Conservation (phyloP, 495 filamentous ascomycete genomes). For the Daldinia caldariorum region DNA sequence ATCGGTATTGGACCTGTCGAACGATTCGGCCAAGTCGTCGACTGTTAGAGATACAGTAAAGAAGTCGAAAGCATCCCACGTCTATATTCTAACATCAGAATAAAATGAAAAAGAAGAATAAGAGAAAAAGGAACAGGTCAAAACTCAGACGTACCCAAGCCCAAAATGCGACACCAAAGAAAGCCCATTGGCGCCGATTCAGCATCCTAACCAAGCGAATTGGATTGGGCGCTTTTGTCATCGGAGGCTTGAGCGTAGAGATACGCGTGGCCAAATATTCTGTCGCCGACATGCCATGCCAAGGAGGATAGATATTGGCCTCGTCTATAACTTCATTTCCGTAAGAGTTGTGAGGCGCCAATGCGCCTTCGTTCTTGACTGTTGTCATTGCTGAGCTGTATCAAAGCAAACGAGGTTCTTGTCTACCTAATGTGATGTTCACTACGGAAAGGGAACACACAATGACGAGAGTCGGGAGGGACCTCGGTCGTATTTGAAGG, state of each 20-base stretch:
- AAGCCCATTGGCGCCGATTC: constrained; percentile 82
- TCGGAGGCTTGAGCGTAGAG: constrained; percentile 76
- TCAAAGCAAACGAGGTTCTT: constrained; percentile 17
- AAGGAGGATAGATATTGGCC: constrained; percentile 46
- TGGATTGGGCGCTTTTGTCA: constrained; percentile 82
- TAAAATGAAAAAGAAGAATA: neutral
- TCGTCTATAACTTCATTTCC: constrained; percentile 23
- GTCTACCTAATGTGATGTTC: constrained; percentile 21
- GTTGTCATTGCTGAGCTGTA: constrained; percentile 33
- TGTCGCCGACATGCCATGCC: constrained; percentile 63
- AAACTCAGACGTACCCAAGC: constrained; percentile 65
- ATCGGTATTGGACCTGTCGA: constrained; percentile 72
- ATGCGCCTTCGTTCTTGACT: constrained; percentile 18
- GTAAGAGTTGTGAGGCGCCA: constrained; percentile 13
- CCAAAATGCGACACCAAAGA: constrained; percentile 76
- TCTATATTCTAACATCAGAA: constrained; percentile 49
- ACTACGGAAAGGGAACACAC: constrained; percentile 10
- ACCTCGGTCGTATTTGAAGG: constrained; percentile 33
- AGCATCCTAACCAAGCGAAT: constrained; percentile 75
- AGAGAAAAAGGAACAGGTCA: neutral
- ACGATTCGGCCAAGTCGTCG: constrained; percentile 70
- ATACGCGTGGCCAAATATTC: constrained; percentile 77
- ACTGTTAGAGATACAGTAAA: constrained; percentile 88
- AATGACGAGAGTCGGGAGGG: constrained; percentile 23
- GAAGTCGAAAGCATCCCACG: constrained; percentile 92